phyloP scores from a whole-genome alignment of 1,139 yeast species.

The Candida albicans region DNA sequence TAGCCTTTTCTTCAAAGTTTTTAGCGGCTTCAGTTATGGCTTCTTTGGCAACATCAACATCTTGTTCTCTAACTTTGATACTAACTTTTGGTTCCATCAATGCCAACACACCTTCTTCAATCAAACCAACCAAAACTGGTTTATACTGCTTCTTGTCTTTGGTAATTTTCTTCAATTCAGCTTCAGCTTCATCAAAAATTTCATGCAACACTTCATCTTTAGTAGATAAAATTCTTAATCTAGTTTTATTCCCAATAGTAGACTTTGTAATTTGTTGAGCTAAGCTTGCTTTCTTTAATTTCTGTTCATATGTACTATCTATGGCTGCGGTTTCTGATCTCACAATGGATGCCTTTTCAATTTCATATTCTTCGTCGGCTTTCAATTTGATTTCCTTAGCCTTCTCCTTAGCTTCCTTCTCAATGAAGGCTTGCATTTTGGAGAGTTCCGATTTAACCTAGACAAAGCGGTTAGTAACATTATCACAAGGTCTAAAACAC shows the following conservation, averaged over 20 bases:
- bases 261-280: slow-evolving; percentile 96
- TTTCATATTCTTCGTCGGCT: slow-evolving; percentile 98
- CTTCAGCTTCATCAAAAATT: slow-evolving; percentile 70
- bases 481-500: neutral
- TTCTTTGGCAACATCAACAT: slow-evolving; percentile 61
- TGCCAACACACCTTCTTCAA: slow-evolving; percentile 78
- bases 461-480: neutral
- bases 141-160: slow-evolving; percentile 55
- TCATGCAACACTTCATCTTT: slow-evolving; percentile 79
- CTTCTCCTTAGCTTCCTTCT: slow-evolving; percentile 98
- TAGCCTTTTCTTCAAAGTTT: slow-evolving; percentile 60
- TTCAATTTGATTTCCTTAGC: slow-evolving; percentile 93
- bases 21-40: slow-evolving; percentile 63
- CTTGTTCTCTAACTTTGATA: slow-evolving; percentile 69
- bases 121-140: slow-evolving; percentile 70
- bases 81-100: slow-evolving; percentile 69
- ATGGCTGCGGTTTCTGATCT: slow-evolving; percentile 89
- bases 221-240: slow-evolving; percentile 84
- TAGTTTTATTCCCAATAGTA: slow-evolving; percentile 90
- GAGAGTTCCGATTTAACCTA: slow-evolving; percentile 93
- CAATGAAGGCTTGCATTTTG: slow-evolving; percentile 98
- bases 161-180: slow-evolving; percentile 58
- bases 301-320: slow-evolving; percentile 76
- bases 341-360: slow-evolving; percentile 92
- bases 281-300: slow-evolving; percentile 86